phyloP scores from a whole-genome alignment of 352 stramenopile genomes.

The Globisporangium perplexum region DNA sequence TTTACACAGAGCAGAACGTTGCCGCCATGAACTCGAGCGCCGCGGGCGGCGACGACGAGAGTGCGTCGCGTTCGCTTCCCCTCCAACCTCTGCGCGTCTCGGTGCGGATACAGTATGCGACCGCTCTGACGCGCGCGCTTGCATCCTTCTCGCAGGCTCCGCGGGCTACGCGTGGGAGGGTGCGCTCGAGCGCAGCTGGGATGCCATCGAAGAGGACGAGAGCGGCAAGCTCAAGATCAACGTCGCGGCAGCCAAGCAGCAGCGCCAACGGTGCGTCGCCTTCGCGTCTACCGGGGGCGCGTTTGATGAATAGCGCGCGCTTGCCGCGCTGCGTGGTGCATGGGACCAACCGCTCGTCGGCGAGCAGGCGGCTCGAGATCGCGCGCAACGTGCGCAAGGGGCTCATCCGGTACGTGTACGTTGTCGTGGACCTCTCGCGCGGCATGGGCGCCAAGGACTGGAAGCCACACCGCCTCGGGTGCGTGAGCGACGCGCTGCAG shows the following conservation, averaged over 20 bases:
- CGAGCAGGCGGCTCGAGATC: conserved; percentile 59
- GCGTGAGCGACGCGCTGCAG: conserved; percentile 61
- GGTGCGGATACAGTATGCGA: too few relatives aligned
- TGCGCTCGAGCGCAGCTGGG: conserved; percentile 79
- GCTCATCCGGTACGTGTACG: conserved; percentile 82
- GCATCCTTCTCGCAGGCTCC: neutral
- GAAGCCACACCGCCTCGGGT: conserved; percentile 76
- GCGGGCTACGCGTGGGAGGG: conserved; percentile 83
- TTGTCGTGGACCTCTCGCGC: conserved; percentile 82
- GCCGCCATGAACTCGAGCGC: too few relatives aligned
- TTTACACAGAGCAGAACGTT: too few relatives aligned
- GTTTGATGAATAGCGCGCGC: too few relatives aligned
- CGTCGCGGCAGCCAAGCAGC: conserved; percentile 50
- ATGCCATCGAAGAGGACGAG: conserved; percentile 83
- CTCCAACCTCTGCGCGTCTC: neutral
- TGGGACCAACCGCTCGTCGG: neutral
- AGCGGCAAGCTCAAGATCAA: conserved; percentile 77
- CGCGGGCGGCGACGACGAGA: conserved; percentile 8
- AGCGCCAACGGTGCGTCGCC: conserved; percentile 59
- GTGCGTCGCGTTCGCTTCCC: conserved; percentile 5
- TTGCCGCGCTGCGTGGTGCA: too few relatives aligned
- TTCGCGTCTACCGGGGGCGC: too few relatives aligned
- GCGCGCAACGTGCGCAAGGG: conserved; percentile 82
- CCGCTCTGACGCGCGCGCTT: neutral
- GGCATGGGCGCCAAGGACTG: conserved; percentile 85